A percentile compares a stretch with the other conserved stretches of the same genome.
phyloP scores from a whole-genome alignment of 2,329 filamentous ascomycete species.

The Westerdykella sp. region DNA sequence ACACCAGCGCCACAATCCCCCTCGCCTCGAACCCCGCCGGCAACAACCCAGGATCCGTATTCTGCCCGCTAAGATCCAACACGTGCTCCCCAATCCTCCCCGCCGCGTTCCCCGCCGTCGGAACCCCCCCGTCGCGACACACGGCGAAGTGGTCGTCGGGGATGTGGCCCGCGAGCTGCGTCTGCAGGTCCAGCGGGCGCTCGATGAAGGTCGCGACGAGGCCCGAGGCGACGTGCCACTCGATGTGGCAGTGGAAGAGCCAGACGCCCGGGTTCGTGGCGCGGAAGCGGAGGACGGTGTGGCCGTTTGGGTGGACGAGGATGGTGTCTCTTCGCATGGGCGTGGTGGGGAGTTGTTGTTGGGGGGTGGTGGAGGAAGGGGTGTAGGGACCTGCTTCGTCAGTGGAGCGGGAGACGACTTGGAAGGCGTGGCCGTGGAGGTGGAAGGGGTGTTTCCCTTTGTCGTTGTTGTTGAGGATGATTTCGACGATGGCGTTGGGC shows the following conservation, averaged over 20 bases:
- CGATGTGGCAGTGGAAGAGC: slow-evolving; percentile 30
- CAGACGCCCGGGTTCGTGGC: slow-evolving; percentile 42
- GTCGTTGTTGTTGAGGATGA: slow-evolving; percentile 73
- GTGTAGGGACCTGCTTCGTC: slow-evolving; percentile 44
- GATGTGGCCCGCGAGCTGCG: slow-evolving; percentile 47
- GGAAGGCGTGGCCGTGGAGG: slow-evolving; percentile 53
- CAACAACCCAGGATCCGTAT: slow-evolving; percentile 49
- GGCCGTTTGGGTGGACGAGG: slow-evolving; percentile 49
- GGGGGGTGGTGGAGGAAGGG: slow-evolving; percentile 28
- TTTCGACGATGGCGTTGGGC: slow-evolving; percentile 61
- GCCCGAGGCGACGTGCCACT: slow-evolving; percentile 39
- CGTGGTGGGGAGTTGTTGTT: slow-evolving; percentile 30
- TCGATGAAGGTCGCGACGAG: slow-evolving; percentile 50
- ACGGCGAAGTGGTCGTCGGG: slow-evolving; percentile 56
- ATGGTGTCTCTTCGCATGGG: slow-evolving; percentile 51
- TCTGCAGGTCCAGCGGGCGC: slow-evolving; percentile 53
- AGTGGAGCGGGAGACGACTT: slow-evolving; percentile 6
- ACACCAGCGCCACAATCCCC: slow-evolving; percentile 68
- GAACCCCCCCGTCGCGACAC: slow-evolving; percentile 50
- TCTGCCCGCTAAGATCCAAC: slow-evolving; percentile 51
- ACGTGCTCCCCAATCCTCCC: slow-evolving; percentile 57
- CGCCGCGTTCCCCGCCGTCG: slow-evolving; percentile 64
- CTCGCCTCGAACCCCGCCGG: slow-evolving; percentile 64
- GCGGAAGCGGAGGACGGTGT: slow-evolving; percentile 50
- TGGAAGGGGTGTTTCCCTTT: slow-evolving; percentile 65